These are phyloP conservation scores for Astragalus membranaceus DNA, from an alignment of 306 rosid species.

Conservation along the genomic window DNA sequence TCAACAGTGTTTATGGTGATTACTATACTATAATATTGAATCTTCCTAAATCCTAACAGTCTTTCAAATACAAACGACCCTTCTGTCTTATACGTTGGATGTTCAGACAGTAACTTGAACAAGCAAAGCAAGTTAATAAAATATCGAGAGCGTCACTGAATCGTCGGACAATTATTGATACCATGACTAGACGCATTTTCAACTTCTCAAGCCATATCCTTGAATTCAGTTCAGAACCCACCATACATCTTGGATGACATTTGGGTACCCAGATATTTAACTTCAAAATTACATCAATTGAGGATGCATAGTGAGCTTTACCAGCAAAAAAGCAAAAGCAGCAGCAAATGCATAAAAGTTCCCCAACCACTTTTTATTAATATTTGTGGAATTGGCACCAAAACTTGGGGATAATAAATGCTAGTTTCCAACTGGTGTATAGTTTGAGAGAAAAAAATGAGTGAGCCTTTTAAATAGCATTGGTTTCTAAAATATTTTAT, in stretches of 20 bases:
- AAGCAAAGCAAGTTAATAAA: background rate
- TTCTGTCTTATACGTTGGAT: background rate
- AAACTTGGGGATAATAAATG: background rate
- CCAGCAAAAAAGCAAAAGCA: background rate
- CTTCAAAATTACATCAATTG: conserved; percentile 5
- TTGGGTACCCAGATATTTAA: background rate
- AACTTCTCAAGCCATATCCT: conserved; percentile 1
- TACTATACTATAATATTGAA: background rate
- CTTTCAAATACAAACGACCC: background rate
- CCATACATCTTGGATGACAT: background rate
- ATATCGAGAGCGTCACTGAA: background rate
- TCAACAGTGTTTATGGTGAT: background rate
- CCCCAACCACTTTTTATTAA: background rate
- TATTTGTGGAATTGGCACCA: background rate
- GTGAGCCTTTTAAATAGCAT: background rate
- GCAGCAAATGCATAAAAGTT: background rate
- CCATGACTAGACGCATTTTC: background rate
- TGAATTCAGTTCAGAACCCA: background rate
- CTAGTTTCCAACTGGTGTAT: background rate
- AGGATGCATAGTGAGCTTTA: background rate
- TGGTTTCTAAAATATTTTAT: background rate
- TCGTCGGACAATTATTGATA: background rate
- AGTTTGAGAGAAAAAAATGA: background rate
- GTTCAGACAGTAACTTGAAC: background rate
- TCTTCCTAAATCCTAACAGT: background rate